Percentiles rank a stretch among this genome's conserved stretches.
Conservation (phyloP, 148 eudicot genomes). For the Camellia lanceoleosa region DNA sequence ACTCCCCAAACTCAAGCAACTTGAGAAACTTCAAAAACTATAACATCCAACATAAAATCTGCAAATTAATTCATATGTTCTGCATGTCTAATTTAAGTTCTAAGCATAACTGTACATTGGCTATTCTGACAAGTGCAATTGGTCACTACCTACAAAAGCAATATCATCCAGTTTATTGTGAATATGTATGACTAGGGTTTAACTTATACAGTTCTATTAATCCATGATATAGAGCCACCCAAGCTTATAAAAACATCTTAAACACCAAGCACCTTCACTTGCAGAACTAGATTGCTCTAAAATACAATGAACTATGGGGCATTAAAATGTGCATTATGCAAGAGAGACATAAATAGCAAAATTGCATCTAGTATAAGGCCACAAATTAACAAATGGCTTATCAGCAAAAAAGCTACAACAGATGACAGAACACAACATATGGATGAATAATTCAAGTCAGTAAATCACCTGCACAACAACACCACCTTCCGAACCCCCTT, state of each 20-base stretch:
- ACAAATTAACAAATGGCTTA: neutral
- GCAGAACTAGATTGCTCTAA: neutral
- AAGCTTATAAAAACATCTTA: neutral
- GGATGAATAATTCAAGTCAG: neutral
- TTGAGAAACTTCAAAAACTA: neutral
- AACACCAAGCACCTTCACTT: neutral
- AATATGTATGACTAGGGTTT: neutral
- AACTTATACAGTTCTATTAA: neutral
- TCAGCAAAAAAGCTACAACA: constrained; percentile 9
- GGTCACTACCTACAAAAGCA: too few relatives aligned
- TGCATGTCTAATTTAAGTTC: neutral
- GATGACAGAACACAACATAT: neutral
- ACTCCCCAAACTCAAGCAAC: neutral
- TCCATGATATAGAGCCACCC: neutral
- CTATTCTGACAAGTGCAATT: neutral
- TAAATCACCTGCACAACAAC: constrained; percentile 91
- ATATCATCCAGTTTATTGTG: neutral
- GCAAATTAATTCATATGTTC: neutral
- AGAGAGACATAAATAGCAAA: neutral
- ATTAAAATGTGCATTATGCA: neutral
- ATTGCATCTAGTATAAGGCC: constrained; percentile 1
- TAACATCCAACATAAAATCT: neutral
- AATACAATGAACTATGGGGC: neutral
- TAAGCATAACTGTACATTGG: neutral
- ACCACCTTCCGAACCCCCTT: constrained; percentile 98